phyloP scores from a whole-genome alignment of 2,329 filamentous ascomycete genomes.

The Verruconis gallopava region DNA sequence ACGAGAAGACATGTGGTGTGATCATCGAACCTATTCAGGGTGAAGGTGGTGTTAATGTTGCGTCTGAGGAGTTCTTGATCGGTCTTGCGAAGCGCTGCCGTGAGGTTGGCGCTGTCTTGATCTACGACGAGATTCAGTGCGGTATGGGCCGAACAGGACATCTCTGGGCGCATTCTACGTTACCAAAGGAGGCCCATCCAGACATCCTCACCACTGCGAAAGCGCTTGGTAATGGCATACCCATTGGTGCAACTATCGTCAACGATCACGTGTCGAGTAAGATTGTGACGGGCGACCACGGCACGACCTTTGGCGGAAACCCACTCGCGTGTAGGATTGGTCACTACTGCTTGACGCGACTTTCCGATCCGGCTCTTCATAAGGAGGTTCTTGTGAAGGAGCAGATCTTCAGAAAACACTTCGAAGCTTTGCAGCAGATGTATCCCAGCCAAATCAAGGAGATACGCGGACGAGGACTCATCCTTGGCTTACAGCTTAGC shows the following conservation, averaged over 20 bases:
- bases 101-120: constrained; percentile 75
- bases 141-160: constrained; percentile 76
- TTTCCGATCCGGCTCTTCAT: constrained; percentile 60
- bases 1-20: constrained; percentile 78
- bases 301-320: constrained; percentile 89
- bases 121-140: constrained; percentile 97
- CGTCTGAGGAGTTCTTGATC: constrained; percentile 67
- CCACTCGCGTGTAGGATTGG: constrained; percentile 74
- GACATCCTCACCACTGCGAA: constrained; percentile 92
- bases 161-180: constrained; percentile 74
- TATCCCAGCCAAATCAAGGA: constrained; percentile 65
- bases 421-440: constrained; percentile 42
- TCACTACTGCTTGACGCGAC: constrained; percentile 68
- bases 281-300: constrained; percentile 69
- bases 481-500: constrained; percentile 73
- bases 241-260: constrained; percentile 71
- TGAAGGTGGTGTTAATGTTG: constrained; percentile 83
- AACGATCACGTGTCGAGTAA: constrained; percentile 55
- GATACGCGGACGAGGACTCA: constrained; percentile 69
- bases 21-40: constrained; percentile 97
- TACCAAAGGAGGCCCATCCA: constrained; percentile 71
- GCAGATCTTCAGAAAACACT: constrained; percentile 43
- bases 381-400: constrained; percentile 56
- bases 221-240: constrained; percentile 91
- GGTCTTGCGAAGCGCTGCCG: constrained; percentile 75